Evolutionary conservation across 2,329 filamentous ascomycete genomes (phyloP), one percentile per base, ranked within the genome.

Genomic region (Trichoderma afroharzianum): DNA sequence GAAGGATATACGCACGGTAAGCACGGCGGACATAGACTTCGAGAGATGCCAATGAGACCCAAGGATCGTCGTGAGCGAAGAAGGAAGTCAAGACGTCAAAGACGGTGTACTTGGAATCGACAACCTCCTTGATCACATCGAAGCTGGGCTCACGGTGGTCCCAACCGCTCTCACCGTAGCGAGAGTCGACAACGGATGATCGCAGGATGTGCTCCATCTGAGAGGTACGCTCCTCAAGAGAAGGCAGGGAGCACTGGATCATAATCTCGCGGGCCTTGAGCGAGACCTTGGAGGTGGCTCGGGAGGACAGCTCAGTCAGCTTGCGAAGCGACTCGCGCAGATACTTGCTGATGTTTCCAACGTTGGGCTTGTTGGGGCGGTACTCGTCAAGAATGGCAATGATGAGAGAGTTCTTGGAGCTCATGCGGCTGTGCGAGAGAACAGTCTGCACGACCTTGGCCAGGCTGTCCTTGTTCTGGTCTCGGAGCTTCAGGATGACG

Each of bases 171-270:
- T 99, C 96, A 72, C 96, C 96, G 79, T 99, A 99, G 76, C 93
- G 91, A n/a, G 95, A 97, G 82, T 99, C 94, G 8, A 98, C 90
- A 26, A 99, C 96, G 0, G 96, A 95, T 30, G 95, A 97, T 72
- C 95, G 93, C 70, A 99, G 87, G 75, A 99, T 99, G 82, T 98
- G 95, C 86, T 98, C 96, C 95, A 99, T 98, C 85, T 99, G 96
- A 7, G 92, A 89, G 30, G 93, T 93, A 76, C 96, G 92, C 87
- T 99, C 96, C 82, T 98, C 96, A 24, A 99, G 87, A 3, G 96
- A 99, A 21, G 96, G 96, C 80, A 99, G 88, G 68, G 96, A 95
- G 80, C 94, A 98, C 83, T 98, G 96, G 74, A 99, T 99, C 78
- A 99, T 91, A 66, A 98, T 92, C 85, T 99, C 96, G 80, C 96